Evolutionary conservation across 2,329 filamentous ascomycete genomes (phyloP).

Genomic region (Tympanopsis confertula): DNA sequence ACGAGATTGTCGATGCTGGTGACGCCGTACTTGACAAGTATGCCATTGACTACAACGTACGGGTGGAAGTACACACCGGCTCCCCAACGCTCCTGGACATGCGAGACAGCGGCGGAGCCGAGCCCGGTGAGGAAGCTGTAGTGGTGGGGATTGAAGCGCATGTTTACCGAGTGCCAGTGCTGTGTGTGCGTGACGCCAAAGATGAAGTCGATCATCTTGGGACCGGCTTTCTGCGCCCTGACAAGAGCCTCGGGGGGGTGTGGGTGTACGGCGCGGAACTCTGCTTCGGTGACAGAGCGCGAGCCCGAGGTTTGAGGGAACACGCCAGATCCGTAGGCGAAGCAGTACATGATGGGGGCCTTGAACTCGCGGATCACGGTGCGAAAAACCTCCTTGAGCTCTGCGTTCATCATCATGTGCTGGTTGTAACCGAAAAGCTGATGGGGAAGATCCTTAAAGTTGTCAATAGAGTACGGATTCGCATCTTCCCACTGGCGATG

Average conservation of each 20-base stretch:
- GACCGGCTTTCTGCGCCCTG: conserved; percentile 73
- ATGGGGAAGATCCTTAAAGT: conserved; percentile 67
- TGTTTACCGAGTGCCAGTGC: conserved; percentile 92
- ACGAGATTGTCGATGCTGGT: conserved; percentile 87
- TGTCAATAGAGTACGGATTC: too few species aligned
- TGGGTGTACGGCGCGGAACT: conserved; percentile 61
- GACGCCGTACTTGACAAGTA: conserved; percentile 94
- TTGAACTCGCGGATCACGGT: conserved; percentile 83
- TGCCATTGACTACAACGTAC: conserved; percentile 86
- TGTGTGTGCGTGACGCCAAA: conserved; percentile 90
- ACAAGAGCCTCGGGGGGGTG: conserved; percentile 70
- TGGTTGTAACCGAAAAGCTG: conserved; percentile 87
- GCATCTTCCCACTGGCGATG: too few species aligned
- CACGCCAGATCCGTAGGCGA: conserved; percentile 93
- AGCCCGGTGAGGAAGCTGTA: conserved; percentile 77
- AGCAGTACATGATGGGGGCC: conserved; percentile 88
- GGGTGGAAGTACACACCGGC: conserved; percentile 97
- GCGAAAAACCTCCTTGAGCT: conserved; percentile 83
- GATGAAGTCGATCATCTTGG: conserved; percentile 98
- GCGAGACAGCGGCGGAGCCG: conserved; percentile 74
- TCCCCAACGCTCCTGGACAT: conserved; percentile 76
- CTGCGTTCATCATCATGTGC: conserved; percentile 87
- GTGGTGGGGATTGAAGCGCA: conserved; percentile 78
- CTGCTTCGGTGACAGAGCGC: conserved; percentile 38
- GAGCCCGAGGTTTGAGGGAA: conserved; percentile 61